phyloP scores from a whole-genome alignment of 805 yeast genomes.

The Pichia sporocuriosa region DNA sequence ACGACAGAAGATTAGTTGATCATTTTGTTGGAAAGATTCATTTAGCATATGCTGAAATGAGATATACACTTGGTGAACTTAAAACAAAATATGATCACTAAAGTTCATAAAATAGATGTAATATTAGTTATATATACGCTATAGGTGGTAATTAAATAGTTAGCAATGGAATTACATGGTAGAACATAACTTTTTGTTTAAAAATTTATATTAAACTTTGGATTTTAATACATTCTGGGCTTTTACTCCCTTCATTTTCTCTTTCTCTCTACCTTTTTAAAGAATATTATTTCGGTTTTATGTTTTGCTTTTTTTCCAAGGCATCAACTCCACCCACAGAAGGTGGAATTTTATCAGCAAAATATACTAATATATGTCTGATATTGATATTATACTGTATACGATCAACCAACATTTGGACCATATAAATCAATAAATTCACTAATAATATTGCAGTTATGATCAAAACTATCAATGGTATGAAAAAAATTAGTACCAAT shows the following conservation, averaged over 20 bases:
- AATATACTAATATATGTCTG: too few relatives aligned
- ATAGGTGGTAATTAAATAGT: too few relatives aligned
- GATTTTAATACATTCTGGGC: too few relatives aligned
- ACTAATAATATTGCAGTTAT: neutral
- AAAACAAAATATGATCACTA: constrained; percentile 18
- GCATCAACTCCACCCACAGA: constrained; percentile 28
- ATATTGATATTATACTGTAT: neutral
- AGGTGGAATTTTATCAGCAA: constrained; percentile 30
- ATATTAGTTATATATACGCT: too few relatives aligned
- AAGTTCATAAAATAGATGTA: too few relatives aligned
- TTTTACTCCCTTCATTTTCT: neutral
- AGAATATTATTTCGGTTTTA: too few relatives aligned
- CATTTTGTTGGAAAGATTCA: constrained; percentile 88
- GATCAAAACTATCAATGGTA: constrained; percentile 9
- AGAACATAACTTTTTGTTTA: neutral
- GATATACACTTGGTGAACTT: constrained; percentile 44
- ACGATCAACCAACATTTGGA: too few relatives aligned
- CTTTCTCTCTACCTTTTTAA: too few relatives aligned
- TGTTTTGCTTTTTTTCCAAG: constrained; percentile 6
- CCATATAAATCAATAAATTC: neutral
- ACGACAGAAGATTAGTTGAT: constrained; percentile 81
- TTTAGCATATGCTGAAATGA: constrained; percentile 71
- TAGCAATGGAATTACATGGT: too few relatives aligned
- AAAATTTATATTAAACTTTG: neutral
- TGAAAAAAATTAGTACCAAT: constrained; percentile 27